A percentile compares a stretch with the other conserved stretches of the same genome.
These are phyloP conservation scores for Cyclostephanos invisitatus DNA, from an alignment of 108 stramenopile genomes.

Conservation along the genomic window DNA sequence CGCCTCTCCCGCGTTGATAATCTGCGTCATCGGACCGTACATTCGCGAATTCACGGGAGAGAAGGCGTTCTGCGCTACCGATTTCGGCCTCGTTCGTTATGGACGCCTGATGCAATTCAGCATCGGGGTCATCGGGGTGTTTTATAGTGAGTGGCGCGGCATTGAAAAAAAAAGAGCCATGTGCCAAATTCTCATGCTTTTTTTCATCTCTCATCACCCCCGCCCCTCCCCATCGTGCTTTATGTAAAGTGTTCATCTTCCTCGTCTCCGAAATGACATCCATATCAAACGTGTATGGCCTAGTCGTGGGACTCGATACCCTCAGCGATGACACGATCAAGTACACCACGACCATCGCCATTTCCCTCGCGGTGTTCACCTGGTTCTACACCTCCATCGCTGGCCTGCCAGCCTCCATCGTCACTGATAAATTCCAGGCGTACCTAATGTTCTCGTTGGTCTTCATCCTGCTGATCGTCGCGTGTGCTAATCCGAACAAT, in stretches of 20 bases:
- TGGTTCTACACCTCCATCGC: constrained; percentile 68
- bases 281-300: constrained; percentile 68
- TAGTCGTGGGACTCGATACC: constrained; percentile 36
- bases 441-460: constrained; percentile 62
- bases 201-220: constrained; percentile 3
- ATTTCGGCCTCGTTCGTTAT: constrained; percentile 70
- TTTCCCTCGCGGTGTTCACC: constrained; percentile 62
- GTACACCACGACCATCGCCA: constrained; percentile 58
- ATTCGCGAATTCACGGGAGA: constrained; percentile 43
- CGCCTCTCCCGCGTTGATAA: constrained; percentile 62
- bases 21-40: constrained; percentile 58
- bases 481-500: constrained; percentile 55
- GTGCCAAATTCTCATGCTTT: no score
- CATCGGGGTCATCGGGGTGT: constrained; percentile 55
- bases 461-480: constrained; percentile 64
- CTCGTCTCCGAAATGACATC: constrained; percentile 77
- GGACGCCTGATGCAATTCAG: constrained; percentile 77
- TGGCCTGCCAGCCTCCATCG: constrained; percentile 71
- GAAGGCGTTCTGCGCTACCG: constrained; percentile 67
- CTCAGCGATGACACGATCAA: constrained; percentile 26
- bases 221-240: not conserved
- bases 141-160: constrained; percentile 77
- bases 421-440: constrained; percentile 81
- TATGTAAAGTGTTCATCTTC: constrained; percentile 65
- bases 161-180: no score